Evolutionary conservation across 768 basidiomycete species (phyloP).

Genomic region (Suillus brevipes): DNA sequence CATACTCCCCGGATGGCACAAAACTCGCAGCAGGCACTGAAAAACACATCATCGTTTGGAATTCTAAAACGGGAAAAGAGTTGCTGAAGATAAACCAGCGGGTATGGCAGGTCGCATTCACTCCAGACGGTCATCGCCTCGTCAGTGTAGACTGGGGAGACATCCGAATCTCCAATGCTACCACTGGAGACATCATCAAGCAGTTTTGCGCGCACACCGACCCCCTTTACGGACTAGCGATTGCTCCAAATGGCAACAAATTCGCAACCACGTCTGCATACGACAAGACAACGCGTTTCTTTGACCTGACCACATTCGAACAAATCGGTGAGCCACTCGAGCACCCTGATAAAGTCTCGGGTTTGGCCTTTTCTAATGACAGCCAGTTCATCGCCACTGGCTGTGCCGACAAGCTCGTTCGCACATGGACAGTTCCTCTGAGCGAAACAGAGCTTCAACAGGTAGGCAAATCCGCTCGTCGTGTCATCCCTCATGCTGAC

Average conservation of each 20-base stretch:
- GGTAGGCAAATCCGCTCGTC: not conserved
- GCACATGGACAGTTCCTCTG: not conserved
- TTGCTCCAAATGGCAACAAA: not conserved
- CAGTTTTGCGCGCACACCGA: not conserved
- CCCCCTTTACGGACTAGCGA: not conserved
- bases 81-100: not conserved
- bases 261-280: not conserved
- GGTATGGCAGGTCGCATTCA: not conserved
- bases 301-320: not conserved
- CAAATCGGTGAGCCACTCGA: not conserved
- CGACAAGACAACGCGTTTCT: not conserved
- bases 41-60: conserved; percentile 2
- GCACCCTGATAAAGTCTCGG: not conserved
- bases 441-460: not conserved
- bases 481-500: not conserved
- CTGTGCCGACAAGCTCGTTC: not conserved
- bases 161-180: not conserved
- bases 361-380: not conserved
- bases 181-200: not conserved
- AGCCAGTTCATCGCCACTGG: not conserved
- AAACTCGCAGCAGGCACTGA: conserved; percentile 10
- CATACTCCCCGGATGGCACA: not conserved
- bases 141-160: not conserved
- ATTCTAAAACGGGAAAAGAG: not conserved
- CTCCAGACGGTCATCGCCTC: not conserved